Evolutionary conservation across 768 basidiomycete species (phyloP), one percentile per base, ranked within the genome.

Genomic region (Suillus plorans): DNA sequence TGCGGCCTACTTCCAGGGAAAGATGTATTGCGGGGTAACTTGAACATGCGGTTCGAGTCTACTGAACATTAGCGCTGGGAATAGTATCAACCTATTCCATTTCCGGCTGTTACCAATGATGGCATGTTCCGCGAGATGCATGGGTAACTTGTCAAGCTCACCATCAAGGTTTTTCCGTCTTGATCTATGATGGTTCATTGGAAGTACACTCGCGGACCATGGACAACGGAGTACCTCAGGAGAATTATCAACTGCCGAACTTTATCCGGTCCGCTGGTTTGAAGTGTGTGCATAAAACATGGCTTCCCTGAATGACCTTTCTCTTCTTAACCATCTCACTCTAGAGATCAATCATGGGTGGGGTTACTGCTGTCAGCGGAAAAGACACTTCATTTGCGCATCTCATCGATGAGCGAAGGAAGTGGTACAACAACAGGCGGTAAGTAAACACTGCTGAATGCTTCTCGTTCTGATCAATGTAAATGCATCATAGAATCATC

Each of bases 361-460:
- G 72, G 74, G 80, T 81, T 69, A 79, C 78, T 66, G 78, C 78
- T 66, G 74, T 67, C 63, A 69, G 75, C 47, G 63, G 64, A 3
- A 62, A 42, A 49, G 68, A 68, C 34, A 73, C 78, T 37, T 81
- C 80, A 41, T 85, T 84, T 68, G 76, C 73, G 9, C 86, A 86
- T 68, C 80, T 90, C 63, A 67, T 90, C 64, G 85, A 91, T 76
- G 88, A 88, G 14, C 84, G 73, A 64, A 80, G 86, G 73, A 90
- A 80, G 72, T 92, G 90, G 90, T 89, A 89, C 77, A 91, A 88
- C 78, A 91, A 92, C 81, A 84, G 74, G 75, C 81, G 90, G 88
- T 87, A 69, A n/a, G 80, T 65, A 16, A 63, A 44, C 20, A 7
- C 16, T 5, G 20, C 28, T 16, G 4, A 34, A 56, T 34, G 1